These are phyloP conservation scores for Penicillium antarcticum DNA, from an alignment of 495 filamentous ascomycete genomes.

Conservation along the genomic window DNA sequence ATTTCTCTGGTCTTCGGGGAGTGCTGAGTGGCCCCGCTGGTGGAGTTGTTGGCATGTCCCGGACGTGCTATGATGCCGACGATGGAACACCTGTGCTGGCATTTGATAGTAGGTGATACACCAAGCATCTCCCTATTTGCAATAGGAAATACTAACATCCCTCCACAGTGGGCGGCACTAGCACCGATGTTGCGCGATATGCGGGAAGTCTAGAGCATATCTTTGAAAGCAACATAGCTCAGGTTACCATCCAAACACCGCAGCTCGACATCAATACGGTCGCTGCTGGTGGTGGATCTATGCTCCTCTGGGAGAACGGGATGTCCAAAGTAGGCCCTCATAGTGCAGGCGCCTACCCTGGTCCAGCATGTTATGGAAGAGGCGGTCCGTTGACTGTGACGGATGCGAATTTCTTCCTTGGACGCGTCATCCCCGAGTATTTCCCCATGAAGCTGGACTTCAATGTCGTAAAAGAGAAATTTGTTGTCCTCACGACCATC, in stretches of 20 bases:
- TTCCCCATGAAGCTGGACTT: constrained; percentile 54
- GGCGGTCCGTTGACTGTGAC: constrained; percentile 91
- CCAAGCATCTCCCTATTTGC: too few species aligned
- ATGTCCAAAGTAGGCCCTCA: constrained; percentile 94
- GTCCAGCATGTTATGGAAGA: constrained; percentile 92
- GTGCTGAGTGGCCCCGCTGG: constrained; percentile 61
- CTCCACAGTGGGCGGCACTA: constrained; percentile 72
- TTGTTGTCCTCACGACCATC: constrained; percentile 86
- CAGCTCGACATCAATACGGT: constrained; percentile 99
- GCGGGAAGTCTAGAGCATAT: constrained; percentile 95
- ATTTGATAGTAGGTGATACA: constrained; percentile 60
- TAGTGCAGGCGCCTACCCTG: constrained; percentile 88
- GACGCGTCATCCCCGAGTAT: constrained; percentile 85
- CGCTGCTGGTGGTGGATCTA: constrained; percentile 87
- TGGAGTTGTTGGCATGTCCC: constrained; percentile 87
- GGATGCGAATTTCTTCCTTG: constrained; percentile 89
- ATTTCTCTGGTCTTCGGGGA: constrained; percentile 56
- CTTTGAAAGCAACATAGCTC: constrained; percentile 94
- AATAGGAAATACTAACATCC: too few species aligned
- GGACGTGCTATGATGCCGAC: constrained; percentile 83
- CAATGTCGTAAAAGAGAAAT: constrained; percentile 52
- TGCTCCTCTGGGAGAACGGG: constrained; percentile 86
- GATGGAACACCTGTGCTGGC: constrained; percentile 91
- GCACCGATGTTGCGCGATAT: constrained; percentile 90
- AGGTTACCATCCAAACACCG: constrained; percentile 90